phyloP scores from a whole-genome alignment of 495 filamentous ascomycete genomes.

The Talaromyces ruber region DNA sequence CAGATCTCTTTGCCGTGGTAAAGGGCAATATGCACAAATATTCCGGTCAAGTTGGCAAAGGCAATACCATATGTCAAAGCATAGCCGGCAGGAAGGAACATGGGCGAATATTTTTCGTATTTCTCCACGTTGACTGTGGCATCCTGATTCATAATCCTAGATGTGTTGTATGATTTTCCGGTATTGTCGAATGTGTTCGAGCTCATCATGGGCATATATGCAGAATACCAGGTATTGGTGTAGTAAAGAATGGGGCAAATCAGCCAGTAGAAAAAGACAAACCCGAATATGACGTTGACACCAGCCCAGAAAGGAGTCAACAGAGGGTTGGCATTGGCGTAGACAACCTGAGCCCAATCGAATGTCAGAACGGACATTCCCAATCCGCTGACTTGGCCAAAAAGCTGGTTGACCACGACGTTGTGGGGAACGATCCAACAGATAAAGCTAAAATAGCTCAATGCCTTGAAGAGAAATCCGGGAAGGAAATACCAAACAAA shows the following conservation, averaged over 20 bases:
- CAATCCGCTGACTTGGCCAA: slow-evolving; percentile 55
- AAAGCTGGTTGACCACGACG: slow-evolving; percentile 60
- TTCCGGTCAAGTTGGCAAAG: slow-evolving; percentile 59
- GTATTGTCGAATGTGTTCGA: slow-evolving; percentile 40
- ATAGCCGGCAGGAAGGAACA: slow-evolving; percentile 40
- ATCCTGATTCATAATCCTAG: slow-evolving; percentile 29
- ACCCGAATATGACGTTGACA: slow-evolving; percentile 75
- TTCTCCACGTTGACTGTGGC: slow-evolving; percentile 32
- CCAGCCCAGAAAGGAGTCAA: slow-evolving; percentile 89
- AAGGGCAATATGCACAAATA: slow-evolving; percentile 57
- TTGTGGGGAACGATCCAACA: slow-evolving; percentile 83
- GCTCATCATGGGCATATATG: slow-evolving; percentile 38
- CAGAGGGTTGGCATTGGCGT: slow-evolving; percentile 73
- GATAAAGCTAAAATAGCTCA: slow-evolving; percentile 85
- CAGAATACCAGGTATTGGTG: slow-evolving; percentile 56
- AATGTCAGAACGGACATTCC: slow-evolving; percentile 85
- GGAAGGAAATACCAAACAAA: slow-evolving; percentile 79
- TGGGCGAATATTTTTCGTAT: slow-evolving; percentile 35
- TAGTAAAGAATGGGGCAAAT: slow-evolving; percentile 70
- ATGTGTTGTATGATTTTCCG: slow-evolving; percentile 32
- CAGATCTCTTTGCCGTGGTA: slow-evolving; percentile 57
- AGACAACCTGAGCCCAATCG: slow-evolving; percentile 90
- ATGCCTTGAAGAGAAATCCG: slow-evolving; percentile 73
- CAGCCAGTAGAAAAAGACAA: slow-evolving; percentile 85
- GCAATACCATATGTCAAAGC: slow-evolving; percentile 56